A percentile compares a stretch with the other conserved stretches of the same genome.
Conservation (phyloP, 1,284 basidiomycete species). For the Bondarzewia mesenterica region DNA sequence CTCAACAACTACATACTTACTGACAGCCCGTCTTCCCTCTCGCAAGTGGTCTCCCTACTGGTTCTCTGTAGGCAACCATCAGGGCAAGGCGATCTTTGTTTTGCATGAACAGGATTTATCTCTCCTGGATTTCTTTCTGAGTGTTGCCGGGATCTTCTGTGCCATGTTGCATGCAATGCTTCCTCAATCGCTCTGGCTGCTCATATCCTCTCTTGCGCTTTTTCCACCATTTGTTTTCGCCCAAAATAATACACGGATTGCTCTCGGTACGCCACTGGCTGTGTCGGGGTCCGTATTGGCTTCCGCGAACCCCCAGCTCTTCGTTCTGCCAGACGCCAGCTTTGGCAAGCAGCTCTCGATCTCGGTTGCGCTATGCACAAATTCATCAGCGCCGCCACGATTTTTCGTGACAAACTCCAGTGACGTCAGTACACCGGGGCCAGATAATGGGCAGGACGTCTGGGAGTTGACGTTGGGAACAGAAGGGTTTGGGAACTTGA, state of each 20-base stretch:
- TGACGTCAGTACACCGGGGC: slow-evolving; percentile 30
- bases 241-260: background rate
- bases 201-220: background rate
- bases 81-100: no score
- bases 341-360: slow-evolving; percentile 37
- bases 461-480: slow-evolving; percentile 41
- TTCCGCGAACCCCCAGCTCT: slow-evolving; percentile 6
- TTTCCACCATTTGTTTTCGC: background rate
- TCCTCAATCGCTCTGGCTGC: background rate
- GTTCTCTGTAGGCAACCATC: no score
- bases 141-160: background rate
- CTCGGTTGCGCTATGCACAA: slow-evolving; percentile 50
- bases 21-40: no score
- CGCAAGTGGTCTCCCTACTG: no score
- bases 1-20: background rate
- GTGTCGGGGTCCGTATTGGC: slow-evolving; percentile 9
- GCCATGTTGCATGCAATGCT: background rate
- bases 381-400: slow-evolving; percentile 26
- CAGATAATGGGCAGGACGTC: slow-evolving; percentile 32
- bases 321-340: slow-evolving; percentile 25
- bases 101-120: no score
- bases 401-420: slow-evolving; percentile 54
- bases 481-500: slow-evolving; percentile 53
- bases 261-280: slow-evolving; percentile 6
- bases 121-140: no score